Evolutionary conservation across 2,329 filamentous ascomycete species (phyloP).

Genomic region (Talaromyces sp.): DNA sequence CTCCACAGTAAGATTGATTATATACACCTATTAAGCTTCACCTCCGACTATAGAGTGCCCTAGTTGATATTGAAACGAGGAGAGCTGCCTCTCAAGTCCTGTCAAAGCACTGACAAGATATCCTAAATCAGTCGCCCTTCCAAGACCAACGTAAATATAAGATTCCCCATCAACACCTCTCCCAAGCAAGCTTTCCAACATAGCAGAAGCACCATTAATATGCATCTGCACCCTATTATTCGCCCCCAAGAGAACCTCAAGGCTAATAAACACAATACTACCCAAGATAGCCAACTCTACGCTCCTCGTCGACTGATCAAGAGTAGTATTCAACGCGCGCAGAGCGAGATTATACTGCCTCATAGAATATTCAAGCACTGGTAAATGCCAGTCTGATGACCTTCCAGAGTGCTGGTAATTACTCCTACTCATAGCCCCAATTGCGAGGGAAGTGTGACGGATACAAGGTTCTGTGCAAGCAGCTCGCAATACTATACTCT

Average conservation of each 20-base stretch:
- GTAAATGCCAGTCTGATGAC: neutral
- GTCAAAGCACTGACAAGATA: constrained; percentile 3
- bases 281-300: constrained; percentile 1
- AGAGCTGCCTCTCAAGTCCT: neutral
- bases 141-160: neutral
- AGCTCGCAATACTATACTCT: neutral
- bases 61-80: neutral
- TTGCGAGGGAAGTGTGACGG: neutral
- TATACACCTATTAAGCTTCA: neutral
- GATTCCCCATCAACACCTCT: neutral
- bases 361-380: neutral
- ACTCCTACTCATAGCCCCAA: constrained; percentile 2
- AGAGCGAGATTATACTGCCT: constrained; percentile 1
- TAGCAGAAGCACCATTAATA: constrained; percentile 1
- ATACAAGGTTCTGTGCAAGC: neutral
- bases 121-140: neutral
- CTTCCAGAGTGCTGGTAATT: neutral
- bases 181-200: neutral
- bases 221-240: constrained; percentile 1
- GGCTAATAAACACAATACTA: constrained; percentile 5
- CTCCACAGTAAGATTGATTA: neutral
- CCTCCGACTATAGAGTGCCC: neutral
- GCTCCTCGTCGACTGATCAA: neutral
- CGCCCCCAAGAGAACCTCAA: constrained; percentile 4
- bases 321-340: neutral